Base-by-base conservation (phyloP, 371 early-diverging fungal species). In the Syncephalastrum racemosum region DNA sequence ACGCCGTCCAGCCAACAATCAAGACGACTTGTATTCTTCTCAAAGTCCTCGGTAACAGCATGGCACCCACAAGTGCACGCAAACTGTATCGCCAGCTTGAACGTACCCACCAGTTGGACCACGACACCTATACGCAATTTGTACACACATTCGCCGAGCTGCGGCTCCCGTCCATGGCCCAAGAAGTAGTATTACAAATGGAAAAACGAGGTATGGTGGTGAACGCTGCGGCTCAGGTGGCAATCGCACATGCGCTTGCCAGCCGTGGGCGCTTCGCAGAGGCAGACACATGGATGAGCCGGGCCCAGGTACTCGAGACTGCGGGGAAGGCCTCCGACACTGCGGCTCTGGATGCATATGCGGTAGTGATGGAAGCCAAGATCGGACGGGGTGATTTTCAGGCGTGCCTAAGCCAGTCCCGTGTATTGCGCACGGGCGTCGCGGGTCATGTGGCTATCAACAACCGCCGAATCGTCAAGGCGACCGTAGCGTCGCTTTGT, bases 391-490 rank as follows among this genome's bases (percentile, higher is more conserved):
- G 71, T 1, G 47, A 66, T 40, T 68, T 63, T 66, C 27, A 48
- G 15, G 22, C 25, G 1, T 70, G 70, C 43, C 51, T 64, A 2
- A 8, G 24, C 1, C 50, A 59, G 1, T 62, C 59, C 46, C 24
- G 58, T 8, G 14, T 31, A 0, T 27, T 70, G 14, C 18, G 39
- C 23, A 24, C 49, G 3, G 53, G 40, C 6, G 7, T 27, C 4
- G 14, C 56, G 22, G 42, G 46, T 1, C 23, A 22, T 18, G 19
- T 43, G 0, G 46, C 54, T 0, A 44, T 64, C 3, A 45, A 40
- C 12, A 68, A 75, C 39, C 59, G 72, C 40, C 69, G 70, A 20
- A 50, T 75, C 14, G 56, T 71, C 7, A 71, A 71, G 46, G 60
- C 64, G 0, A 14, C 64, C 2, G 43, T 72, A 6, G 48, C 58